phyloP scores from a whole-genome alignment of 805 yeast species.

The Dipodascus geniculatus region DNA sequence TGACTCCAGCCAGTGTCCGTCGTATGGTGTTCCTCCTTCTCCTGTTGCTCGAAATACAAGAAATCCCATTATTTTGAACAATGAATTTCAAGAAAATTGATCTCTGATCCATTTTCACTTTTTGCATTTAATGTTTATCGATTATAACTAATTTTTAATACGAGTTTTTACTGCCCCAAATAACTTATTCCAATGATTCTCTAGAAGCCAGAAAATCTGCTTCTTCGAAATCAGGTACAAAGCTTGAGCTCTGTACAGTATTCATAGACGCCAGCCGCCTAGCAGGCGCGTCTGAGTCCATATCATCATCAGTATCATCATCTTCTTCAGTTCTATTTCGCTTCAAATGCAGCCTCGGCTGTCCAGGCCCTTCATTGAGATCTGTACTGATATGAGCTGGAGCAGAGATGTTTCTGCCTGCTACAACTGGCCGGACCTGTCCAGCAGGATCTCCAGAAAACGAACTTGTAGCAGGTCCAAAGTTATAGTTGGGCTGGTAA shows the following conservation, averaged over 20 bases:
- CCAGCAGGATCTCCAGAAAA: background rate
- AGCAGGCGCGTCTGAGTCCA: background rate
- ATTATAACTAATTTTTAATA: background rate
- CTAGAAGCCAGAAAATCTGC: background rate
- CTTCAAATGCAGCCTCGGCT: background rate
- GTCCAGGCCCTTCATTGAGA: background rate
- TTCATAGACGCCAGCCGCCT: background rate
- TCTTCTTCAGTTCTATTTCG: background rate
- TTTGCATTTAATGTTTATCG: background rate
- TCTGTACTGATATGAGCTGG: background rate
- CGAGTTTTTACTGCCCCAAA: background rate
- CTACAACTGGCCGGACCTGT: background rate
- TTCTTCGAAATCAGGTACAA: background rate
- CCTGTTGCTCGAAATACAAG: slow-evolving; percentile 12
- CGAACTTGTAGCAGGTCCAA: background rate
- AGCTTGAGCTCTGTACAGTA: background rate
- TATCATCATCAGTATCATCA: slow-evolving; percentile 2
- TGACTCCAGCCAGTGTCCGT: background rate
- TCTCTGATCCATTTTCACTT: background rate
- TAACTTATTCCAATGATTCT: background rate
- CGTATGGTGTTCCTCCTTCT: slow-evolving; percentile 7
- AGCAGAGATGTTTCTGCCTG: background rate
- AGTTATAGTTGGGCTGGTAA: slow-evolving; percentile 11
- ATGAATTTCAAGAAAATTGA: slow-evolving; percentile 9
- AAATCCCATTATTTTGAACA: slow-evolving; percentile 13